A percentile compares a stretch with the other conserved stretches of the same genome.
Conservation (phyloP, 2,329 filamentous ascomycete species). For the Penicillium carneum region DNA sequence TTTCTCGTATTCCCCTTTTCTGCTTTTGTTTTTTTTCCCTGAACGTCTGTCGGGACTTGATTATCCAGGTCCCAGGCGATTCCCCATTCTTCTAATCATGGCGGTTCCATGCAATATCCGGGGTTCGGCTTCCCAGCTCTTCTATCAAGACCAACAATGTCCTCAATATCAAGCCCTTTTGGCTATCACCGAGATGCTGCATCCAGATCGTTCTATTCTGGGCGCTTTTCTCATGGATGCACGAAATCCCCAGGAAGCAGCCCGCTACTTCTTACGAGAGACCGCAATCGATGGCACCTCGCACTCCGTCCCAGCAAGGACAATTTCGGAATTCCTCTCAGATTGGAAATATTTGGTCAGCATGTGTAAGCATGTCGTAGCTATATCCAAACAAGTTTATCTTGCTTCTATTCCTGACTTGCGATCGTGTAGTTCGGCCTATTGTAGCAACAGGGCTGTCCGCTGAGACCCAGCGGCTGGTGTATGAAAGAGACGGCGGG, state of each 20-base stretch:
- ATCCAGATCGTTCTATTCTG: not conserved
- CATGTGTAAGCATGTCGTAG: not conserved
- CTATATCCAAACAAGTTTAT: not conserved
- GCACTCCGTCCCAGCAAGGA: not conserved
- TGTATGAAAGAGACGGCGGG: not conserved
- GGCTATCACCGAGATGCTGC: not conserved
- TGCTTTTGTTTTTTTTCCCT: too few relatives aligned
- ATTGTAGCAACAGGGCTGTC: not conserved
- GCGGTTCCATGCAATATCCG: not conserved
- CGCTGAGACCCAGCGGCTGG: not conserved
- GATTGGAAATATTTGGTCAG: not conserved
- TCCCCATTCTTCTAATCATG: too few relatives aligned
- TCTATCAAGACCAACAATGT: not conserved
- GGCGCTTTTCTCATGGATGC: not conserved
- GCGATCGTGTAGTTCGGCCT: not conserved
- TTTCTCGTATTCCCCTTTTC: too few relatives aligned
- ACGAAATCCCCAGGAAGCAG: not conserved
- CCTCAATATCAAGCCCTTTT: not conserved
- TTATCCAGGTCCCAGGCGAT: too few relatives aligned
- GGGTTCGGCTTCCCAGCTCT: not conserved
- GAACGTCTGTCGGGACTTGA: too few relatives aligned
- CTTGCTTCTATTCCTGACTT: not conserved
- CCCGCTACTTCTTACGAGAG: not conserved
- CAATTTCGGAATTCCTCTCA: not conserved
- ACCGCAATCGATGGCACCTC: not conserved